Conservation (phyloP, 139 green algal genomes). For the Tetratostichococcus sp. region DNA sequence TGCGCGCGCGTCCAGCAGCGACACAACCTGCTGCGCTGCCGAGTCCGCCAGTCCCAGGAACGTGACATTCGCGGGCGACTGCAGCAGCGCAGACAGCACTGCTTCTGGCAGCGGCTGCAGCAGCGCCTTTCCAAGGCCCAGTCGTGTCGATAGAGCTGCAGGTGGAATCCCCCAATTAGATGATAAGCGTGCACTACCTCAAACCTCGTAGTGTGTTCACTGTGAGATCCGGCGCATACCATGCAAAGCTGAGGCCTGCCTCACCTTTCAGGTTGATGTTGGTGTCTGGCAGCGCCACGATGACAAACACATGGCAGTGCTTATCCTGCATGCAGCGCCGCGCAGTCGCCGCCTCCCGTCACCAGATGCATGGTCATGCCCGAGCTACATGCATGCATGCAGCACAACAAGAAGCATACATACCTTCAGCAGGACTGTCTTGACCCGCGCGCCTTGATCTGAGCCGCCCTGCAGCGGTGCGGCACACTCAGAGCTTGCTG, state of each 20-base stretch:
- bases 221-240: no score
- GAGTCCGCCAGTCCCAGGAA: neutral
- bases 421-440: neutral
- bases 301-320: neutral
- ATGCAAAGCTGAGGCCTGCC: no score
- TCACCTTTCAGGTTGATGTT: neutral
- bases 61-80: neutral
- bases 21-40: neutral
- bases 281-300: neutral
- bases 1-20: neutral
- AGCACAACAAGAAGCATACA: neutral
- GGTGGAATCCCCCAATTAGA: no score
- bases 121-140: neutral
- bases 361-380: no score
- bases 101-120: neutral
- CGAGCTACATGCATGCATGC: neutral
- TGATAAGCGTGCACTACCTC: no score
- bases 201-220: neutral
- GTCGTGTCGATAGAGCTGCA: neutral
- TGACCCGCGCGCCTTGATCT: neutral
- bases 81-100: neutral
- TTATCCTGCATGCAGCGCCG: neutral
- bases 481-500: no score
- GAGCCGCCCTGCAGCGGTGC: no score
- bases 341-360: no score